Percentiles rank a stretch among this genome's conserved stretches.
Evolutionary conservation across 495 filamentous ascomycete species (phyloP).

Genomic region (Rostrohypoxylon terebratum): DNA sequence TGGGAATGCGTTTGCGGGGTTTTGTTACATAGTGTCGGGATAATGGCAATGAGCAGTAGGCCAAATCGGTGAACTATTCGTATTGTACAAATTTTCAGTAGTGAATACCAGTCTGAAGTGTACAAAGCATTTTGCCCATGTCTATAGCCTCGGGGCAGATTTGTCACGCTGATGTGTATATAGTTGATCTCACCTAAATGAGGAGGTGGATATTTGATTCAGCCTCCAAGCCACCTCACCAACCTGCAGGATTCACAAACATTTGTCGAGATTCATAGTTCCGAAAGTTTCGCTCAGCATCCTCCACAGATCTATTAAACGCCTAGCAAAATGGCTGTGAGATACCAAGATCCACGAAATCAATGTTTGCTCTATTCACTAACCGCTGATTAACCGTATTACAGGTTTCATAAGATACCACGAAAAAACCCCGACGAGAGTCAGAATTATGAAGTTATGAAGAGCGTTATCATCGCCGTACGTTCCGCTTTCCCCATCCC

Average conservation of each 20-base stretch:
- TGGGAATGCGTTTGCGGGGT: constrained; percentile 6
- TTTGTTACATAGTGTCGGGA: constrained; percentile 12
- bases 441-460: constrained; percentile 19
- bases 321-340: neutral
- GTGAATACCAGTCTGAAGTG: constrained; percentile 25
- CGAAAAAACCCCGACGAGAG: constrained; percentile 17
- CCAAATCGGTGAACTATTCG: neutral
- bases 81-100: constrained; percentile 10
- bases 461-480: constrained; percentile 39
- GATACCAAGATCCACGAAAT: neutral
- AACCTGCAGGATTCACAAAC: constrained; percentile 14
- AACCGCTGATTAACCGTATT: neutral
- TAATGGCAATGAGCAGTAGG: neutral
- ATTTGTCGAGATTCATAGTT: constrained; percentile 3
- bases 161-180: neutral
- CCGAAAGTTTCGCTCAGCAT: neutral
- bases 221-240: constrained; percentile 21
- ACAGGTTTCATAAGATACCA: constrained; percentile 35
- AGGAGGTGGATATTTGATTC: neutral
- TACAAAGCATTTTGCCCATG: constrained; percentile 13
- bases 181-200: neutral
- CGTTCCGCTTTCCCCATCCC: constrained; percentile 32
- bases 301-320: neutral
- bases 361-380: neutral
- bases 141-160: neutral